Percentiles rank a stretch among this genome's conserved stretches.
These are phyloP conservation scores for Skeletonema costatum DNA, from an alignment of 108 stramenopile species.

Conservation along the genomic window DNA sequence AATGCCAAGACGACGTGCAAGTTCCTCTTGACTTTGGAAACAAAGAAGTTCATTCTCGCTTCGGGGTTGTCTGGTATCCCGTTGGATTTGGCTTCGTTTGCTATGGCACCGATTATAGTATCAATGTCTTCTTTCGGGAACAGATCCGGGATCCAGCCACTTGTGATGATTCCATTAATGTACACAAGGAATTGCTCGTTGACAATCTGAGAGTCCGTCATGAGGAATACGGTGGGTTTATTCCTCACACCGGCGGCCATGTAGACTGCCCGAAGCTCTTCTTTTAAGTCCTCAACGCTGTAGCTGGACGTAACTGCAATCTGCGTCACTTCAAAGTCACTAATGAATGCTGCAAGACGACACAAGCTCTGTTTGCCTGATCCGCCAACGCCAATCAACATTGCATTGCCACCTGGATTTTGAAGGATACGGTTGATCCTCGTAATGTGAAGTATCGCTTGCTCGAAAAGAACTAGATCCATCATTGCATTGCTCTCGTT, in stretches of 20 bases:
- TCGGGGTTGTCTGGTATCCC: constrained; percentile 81
- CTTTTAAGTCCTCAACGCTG: constrained; percentile 79
- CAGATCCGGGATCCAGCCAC: constrained; percentile 89
- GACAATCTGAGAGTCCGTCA: constrained; percentile 92
- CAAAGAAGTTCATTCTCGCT: constrained; percentile 71
- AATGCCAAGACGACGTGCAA: constrained; percentile 88
- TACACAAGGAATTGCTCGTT: constrained; percentile 89
- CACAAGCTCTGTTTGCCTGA: constrained; percentile 87
- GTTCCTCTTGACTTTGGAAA: constrained; percentile 74
- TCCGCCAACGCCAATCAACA: constrained; percentile 92
- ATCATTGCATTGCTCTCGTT: constrained; percentile 90
- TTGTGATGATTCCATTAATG: constrained; percentile 88
- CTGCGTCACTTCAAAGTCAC: constrained; percentile 81
- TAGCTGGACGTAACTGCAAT: constrained; percentile 76
- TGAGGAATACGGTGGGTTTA: constrained; percentile 75
- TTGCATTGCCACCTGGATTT: constrained; percentile 86
- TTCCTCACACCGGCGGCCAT: constrained; percentile 73
- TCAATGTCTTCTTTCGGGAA: constrained; percentile 89
- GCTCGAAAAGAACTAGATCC: constrained; percentile 90
- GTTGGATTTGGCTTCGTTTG: constrained; percentile 81
- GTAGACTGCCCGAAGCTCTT: constrained; percentile 82
- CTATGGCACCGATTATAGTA: constrained; percentile 66
- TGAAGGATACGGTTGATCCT: constrained; percentile 87
- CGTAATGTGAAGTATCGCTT: constrained; percentile 86
- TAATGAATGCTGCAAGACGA: constrained; percentile 86